Evolutionary conservation across 768 basidiomycete genomes (phyloP), one percentile per base, ranked within the genome.

Genomic region (Daedalea quercina): DNA sequence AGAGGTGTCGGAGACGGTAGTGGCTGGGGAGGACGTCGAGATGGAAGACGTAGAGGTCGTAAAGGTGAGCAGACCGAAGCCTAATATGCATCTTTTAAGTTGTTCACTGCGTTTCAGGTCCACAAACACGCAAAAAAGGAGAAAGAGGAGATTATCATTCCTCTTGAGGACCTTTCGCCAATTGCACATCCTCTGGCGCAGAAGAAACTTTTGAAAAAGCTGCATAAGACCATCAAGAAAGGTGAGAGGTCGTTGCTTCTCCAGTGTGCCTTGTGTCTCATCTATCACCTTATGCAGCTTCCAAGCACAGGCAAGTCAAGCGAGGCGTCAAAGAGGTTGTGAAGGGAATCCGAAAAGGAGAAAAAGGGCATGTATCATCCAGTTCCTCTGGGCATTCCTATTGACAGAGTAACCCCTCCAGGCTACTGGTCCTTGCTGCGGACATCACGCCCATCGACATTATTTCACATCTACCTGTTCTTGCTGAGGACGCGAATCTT

Each of bases 381-480:
- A 15, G 7, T 22, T 19, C 17, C 9, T 23, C 54, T 42, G 20
- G 40, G 48, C 41, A 50, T n/a, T 31, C 52, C 49, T 8, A 40
- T 15, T 40, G 19, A 40, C 37, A 17, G 34, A n/a, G 34, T 35
- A 40, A 31, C 7, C 19, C 26, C 28, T 35, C 1, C 59, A 94
- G 93, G 20, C 74, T 99, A 31, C 80, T 99, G 26, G 73, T 99
- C 53, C 82, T 99, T 54, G 96, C 96, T 3, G 94, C 88, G 35
- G 95, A 98, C 70, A 98, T 98, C 67, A 95, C 90, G 55, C 96
- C 96, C 11, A 87, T 98, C 63, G 96, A 99, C 73, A 96, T 99
- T 60, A 94, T 98, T 63, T 94, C 94, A 31, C 96, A 98, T 72
- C 76, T 99, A 47, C 96, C 96, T 4, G 76, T 97, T 9, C 75